phyloP scores from a whole-genome alignment of 768 basidiomycete species.

The Heimioporus sp. region DNA sequence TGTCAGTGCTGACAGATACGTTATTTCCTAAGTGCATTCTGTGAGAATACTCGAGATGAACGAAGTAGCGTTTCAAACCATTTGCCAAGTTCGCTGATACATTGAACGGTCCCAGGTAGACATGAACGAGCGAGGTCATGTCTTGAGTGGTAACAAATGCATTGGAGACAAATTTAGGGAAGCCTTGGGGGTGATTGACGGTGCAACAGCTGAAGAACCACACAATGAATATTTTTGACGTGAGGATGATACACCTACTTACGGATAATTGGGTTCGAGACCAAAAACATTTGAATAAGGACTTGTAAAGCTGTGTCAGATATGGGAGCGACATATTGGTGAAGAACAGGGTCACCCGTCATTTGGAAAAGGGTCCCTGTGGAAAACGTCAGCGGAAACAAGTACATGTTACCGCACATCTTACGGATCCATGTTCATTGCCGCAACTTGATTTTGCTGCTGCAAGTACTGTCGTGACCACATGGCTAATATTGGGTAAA shows the following conservation, averaged over 20 bases:
- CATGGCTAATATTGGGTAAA: slow-evolving; percentile 39
- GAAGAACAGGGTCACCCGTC: background rate
- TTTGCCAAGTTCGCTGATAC: slow-evolving; percentile 35
- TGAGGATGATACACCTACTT: background rate
- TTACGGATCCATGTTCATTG: slow-evolving; percentile 54
- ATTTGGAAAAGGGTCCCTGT: background rate
- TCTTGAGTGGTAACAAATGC: slow-evolving; percentile 38
- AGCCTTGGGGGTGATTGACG: slow-evolving; percentile 53
- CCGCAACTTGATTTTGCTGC: slow-evolving; percentile 56
- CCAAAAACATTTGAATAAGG: slow-evolving; percentile 4
- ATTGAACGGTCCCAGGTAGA: slow-evolving; percentile 1
- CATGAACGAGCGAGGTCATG: slow-evolving; percentile 45
- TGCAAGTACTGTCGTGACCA: slow-evolving; percentile 60
- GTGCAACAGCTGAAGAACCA: slow-evolving; percentile 41
- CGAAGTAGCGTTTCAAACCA: background rate
- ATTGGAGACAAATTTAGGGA: slow-evolving; percentile 54
- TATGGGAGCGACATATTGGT: background rate
- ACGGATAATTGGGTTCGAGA: slow-evolving; percentile 4
- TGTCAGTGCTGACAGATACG: background rate
- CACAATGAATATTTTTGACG: background rate
- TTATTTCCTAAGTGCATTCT: background rate
- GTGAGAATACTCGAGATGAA: background rate
- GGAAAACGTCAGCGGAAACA: background rate
- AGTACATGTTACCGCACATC: slow-evolving; percentile 1
- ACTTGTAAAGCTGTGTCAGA: background rate